Percentiles rank a stretch among this genome's conserved stretches.
These are phyloP conservation scores for Auriscalpium vulgare DNA, from an alignment of 768 basidiomycete species.

Conservation along the genomic window DNA sequence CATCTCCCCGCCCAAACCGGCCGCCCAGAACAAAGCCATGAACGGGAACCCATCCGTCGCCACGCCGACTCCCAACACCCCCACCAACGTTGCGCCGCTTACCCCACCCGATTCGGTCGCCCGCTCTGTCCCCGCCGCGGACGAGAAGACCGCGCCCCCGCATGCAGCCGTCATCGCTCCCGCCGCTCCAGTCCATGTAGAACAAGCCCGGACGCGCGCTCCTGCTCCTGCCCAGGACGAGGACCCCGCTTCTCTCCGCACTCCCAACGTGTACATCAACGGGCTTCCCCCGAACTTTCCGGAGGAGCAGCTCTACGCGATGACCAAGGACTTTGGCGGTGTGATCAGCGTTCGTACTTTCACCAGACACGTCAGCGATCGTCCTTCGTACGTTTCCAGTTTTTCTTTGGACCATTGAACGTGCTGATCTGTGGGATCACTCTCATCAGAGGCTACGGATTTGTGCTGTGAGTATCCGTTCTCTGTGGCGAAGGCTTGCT, in stretches of 20 bases:
- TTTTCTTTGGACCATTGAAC: neutral
- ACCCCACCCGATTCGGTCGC: constrained; percentile 1
- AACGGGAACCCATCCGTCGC: constrained; percentile 4
- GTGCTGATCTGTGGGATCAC: no score
- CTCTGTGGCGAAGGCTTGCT: neutral
- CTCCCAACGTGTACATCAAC: constrained; percentile 85
- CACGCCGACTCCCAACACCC: constrained; percentile 5
- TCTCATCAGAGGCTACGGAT: constrained; percentile 59
- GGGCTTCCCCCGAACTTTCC: constrained; percentile 78
- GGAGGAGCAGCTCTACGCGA: constrained; percentile 68
- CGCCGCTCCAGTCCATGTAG: constrained; percentile 2
- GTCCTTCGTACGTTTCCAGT: constrained; percentile 37
- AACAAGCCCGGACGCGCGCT: neutral
- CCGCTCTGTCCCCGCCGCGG: neutral
- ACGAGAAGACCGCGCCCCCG: neutral
- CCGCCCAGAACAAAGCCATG: no score
- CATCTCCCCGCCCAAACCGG: constrained; percentile 9
- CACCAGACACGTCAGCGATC: constrained; percentile 73
- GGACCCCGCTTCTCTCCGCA: constrained; percentile 17
- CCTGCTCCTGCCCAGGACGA: constrained; percentile 1
- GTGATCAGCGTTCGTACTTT: constrained; percentile 78
- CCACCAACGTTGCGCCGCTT: neutral
- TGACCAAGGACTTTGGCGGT: constrained; percentile 63
- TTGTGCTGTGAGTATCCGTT: constrained; percentile 54
- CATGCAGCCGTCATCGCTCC: neutral